Percentiles rank a stretch among this genome's conserved stretches.
These are phyloP conservation scores for Lentinus tigrinus DNA, from an alignment of 768 basidiomycete species.

Conservation along the genomic window DNA sequence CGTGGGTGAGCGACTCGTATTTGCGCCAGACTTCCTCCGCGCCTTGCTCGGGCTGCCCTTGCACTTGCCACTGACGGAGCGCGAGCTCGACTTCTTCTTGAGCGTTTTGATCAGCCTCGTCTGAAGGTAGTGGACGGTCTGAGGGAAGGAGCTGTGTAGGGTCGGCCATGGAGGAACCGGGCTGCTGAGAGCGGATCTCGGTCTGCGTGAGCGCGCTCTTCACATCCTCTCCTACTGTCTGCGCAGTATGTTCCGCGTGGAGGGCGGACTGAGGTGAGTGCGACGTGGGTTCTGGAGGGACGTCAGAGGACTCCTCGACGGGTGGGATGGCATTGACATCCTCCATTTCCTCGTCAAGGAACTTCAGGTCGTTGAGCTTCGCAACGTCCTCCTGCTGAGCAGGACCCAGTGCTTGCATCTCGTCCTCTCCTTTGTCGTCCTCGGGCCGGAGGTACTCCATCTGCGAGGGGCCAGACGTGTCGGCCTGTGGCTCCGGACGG, in stretches of 20 bases:
- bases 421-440: slow-evolving; percentile 56
- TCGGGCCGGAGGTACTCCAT: slow-evolving; percentile 73
- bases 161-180: neutral
- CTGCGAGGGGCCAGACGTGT: slow-evolving; percentile 43
- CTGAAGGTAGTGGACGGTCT: slow-evolving; percentile 2
- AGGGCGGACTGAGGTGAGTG: neutral
- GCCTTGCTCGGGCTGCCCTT: slow-evolving; percentile 51
- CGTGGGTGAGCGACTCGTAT: slow-evolving; percentile 88
- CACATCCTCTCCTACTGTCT: slow-evolving; percentile 3
- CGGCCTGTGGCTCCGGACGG: slow-evolving; percentile 29
- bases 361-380: slow-evolving; percentile 76
- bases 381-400: slow-evolving; percentile 82
- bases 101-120: slow-evolving; percentile 26
- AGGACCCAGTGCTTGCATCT: slow-evolving; percentile 88
- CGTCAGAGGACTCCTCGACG: neutral
- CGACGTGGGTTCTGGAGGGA: neutral
- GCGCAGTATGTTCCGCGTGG: slow-evolving; percentile 4
- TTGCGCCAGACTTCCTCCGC: slow-evolving; percentile 86
- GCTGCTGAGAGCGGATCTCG: slow-evolving; percentile 15
- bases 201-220: slow-evolving; percentile 20
- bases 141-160: neutral
- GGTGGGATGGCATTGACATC: slow-evolving; percentile 1
- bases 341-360: slow-evolving; percentile 58
- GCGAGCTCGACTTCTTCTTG: slow-evolving; percentile 44
- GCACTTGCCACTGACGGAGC: slow-evolving; percentile 59